Conservation (phyloP, 441 rosid genomes). For the Gossypium davidsonii region DNA sequence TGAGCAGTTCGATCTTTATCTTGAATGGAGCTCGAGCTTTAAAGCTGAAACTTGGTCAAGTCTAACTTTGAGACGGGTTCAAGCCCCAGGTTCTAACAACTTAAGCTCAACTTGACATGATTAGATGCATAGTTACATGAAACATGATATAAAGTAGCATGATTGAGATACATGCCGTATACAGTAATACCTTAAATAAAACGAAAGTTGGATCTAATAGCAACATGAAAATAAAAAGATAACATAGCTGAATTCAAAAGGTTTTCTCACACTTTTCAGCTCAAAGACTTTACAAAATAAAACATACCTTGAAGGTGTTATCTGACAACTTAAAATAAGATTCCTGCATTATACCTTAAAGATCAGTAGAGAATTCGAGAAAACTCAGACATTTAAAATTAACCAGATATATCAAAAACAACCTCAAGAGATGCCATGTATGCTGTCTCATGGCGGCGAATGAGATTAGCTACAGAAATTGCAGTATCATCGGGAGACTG, state of each 20-base stretch:
- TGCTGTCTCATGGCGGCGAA: constrained; percentile 84
- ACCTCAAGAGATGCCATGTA: constrained; percentile 91
- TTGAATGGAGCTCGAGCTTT: not conserved
- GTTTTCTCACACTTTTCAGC: not conserved
- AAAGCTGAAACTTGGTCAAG: not conserved
- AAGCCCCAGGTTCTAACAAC: no score
- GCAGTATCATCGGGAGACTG: constrained; percentile 90
- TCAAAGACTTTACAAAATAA: constrained; percentile 1
- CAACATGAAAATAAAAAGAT: not conserved
- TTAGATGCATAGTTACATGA: not conserved
- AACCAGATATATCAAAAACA: constrained; percentile 10
- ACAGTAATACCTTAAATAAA: not conserved
- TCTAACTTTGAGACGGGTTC: not conserved
- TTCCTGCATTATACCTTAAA: constrained; percentile 41
- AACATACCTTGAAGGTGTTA: constrained; percentile 78
- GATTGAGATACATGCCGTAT: not conserved
- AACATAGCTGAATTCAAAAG: not conserved
- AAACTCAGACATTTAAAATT: constrained; percentile 9
- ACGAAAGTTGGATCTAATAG: not conserved
- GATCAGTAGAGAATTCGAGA: constrained; percentile 10
- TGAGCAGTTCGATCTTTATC: no score
- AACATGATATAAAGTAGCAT: not conserved
- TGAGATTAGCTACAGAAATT: constrained; percentile 46
- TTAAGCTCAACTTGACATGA: not conserved
- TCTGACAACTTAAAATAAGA: constrained; percentile 87